These are phyloP conservation scores for Arxiozyma telluris DNA, from an alignment of 1,139 yeast genomes.

Conservation along the genomic window DNA sequence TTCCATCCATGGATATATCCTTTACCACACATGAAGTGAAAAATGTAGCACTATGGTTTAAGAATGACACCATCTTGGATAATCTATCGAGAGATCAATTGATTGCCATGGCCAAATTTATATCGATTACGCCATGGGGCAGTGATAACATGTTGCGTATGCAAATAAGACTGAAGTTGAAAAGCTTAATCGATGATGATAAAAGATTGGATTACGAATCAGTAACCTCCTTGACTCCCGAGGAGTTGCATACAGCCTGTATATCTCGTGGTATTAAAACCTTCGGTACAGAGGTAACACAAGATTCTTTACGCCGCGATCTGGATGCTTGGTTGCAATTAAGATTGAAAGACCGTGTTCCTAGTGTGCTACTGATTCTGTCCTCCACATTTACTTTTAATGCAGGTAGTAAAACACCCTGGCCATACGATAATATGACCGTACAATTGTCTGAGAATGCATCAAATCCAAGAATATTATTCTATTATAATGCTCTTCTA, in stretches of 20 bases:
- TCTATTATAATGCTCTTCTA: constrained; percentile 72
- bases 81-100: constrained; percentile 87
- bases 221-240: constrained; percentile 66
- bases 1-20: constrained; percentile 65
- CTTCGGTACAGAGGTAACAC: constrained; percentile 53
- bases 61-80: constrained; percentile 89
- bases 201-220: constrained; percentile 92
- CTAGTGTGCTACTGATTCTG: constrained; percentile 78
- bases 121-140: constrained; percentile 88
- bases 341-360: constrained; percentile 80
- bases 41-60: constrained; percentile 79
- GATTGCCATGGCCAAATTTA: constrained; percentile 88
- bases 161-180: constrained; percentile 82
- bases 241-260: constrained; percentile 86
- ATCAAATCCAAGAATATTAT: constrained; percentile 3
- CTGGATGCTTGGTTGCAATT: constrained; percentile 83
- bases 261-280: constrained; percentile 90
- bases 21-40: constrained; percentile 59
- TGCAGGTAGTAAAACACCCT: not conserved
- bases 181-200: constrained; percentile 87
- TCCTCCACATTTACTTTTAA: constrained; percentile 77
- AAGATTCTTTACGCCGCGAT: constrained; percentile 77
- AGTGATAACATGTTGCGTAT: constrained; percentile 87
- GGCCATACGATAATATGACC: constrained; percentile 3
- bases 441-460: not conserved